phyloP scores from a whole-genome alignment of 2,329 filamentous ascomycete genomes.

The Ophiosphaerella korrae region DNA sequence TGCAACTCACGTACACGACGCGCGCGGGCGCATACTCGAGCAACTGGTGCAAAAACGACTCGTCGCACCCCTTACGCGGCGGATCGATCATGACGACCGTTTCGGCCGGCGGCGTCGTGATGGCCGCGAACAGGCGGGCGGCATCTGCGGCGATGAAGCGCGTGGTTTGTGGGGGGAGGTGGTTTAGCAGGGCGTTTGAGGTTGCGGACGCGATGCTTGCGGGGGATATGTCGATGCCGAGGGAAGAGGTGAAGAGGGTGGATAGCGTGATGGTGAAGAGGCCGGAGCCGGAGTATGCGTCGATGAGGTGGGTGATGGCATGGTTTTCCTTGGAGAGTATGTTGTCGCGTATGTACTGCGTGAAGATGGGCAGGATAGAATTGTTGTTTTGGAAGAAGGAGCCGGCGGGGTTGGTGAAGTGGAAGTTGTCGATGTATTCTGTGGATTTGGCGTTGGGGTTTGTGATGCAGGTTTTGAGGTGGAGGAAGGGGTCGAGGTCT shows the following conservation, averaged over 20 bases:
- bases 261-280: slow-evolving; percentile 96
- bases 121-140: slow-evolving; percentile 75
- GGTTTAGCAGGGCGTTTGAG: slow-evolving; percentile 78
- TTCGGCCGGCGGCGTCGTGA: slow-evolving; percentile 75
- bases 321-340: slow-evolving; percentile 62
- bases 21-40: slow-evolving; percentile 76
- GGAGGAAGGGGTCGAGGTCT: slow-evolving; percentile 65
- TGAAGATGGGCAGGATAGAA: slow-evolving; percentile 88
- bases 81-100: slow-evolving; percentile 96
- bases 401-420: slow-evolving; percentile 89
- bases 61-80: slow-evolving; percentile 93
- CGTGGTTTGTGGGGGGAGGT: slow-evolving; percentile 69
- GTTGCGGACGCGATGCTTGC: slow-evolving; percentile 79
- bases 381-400: slow-evolving; percentile 99
- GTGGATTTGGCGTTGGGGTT: slow-evolving; percentile 81
- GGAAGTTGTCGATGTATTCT: slow-evolving; percentile 84
- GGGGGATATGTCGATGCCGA: slow-evolving; percentile 87
- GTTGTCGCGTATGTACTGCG: slow-evolving; percentile 80
- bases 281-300: slow-evolving; percentile 96
- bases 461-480: slow-evolving; percentile 88
- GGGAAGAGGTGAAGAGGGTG: slow-evolving; percentile 75
- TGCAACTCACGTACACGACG: slow-evolving; percentile 94
- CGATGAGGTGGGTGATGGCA: slow-evolving; percentile 81
- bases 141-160: slow-evolving; percentile 91
- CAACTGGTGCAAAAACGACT: slow-evolving; percentile 80